Evolutionary conservation across 2,329 filamentous ascomycete genomes (phyloP), one percentile per base, ranked within the genome.

Genomic region (Aschersonia sp.): DNA sequence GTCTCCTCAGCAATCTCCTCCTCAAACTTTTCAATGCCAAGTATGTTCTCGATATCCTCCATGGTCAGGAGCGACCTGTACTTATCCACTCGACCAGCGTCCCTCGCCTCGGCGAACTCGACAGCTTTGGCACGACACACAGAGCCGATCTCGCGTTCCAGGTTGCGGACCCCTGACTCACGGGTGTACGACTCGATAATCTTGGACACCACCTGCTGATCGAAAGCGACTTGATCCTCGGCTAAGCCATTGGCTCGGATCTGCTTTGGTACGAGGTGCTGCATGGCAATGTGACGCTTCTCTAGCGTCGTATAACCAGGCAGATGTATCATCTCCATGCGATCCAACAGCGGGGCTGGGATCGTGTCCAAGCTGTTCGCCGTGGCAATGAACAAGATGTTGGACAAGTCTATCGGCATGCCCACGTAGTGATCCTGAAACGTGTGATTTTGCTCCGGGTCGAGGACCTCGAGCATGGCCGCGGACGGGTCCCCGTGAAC

Each of bases 391-490:
- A 98, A 98, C 9, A 98, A 74, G 29, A 98, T 87, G 66, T 94
- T 95, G 68, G 87, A 94, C 22, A 98, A 74, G 61, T 98, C 92
- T 54, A 97, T 87, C 0, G 92, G 90, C 52, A 95, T 88, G 58
- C 89, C 89, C 62, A 98, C 79, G 62, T 97, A 98, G 66, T 98
- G 92, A 60, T 98, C 92, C 32, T 82, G 86, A 66, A 98, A 98
- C 8, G 80, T 84, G 64, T 94, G 78, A 60, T 98, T 98, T 67
- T 98, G 92, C 64, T 98, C 92, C 0, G 92, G 92, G 59, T 98
- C 92, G 43, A 98, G 73, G 9, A 98, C 92, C 64, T 98, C 92
- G 11, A 98, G 79, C 90, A 98, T 95, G 7, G 92, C 92, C 29
- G 92, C 92, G 22, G 87, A 94, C 4, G 92, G 92, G 59, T 98